phyloP scores from a whole-genome alignment of 352 stramenopile species.

The Globisporangium paroecandrum region DNA sequence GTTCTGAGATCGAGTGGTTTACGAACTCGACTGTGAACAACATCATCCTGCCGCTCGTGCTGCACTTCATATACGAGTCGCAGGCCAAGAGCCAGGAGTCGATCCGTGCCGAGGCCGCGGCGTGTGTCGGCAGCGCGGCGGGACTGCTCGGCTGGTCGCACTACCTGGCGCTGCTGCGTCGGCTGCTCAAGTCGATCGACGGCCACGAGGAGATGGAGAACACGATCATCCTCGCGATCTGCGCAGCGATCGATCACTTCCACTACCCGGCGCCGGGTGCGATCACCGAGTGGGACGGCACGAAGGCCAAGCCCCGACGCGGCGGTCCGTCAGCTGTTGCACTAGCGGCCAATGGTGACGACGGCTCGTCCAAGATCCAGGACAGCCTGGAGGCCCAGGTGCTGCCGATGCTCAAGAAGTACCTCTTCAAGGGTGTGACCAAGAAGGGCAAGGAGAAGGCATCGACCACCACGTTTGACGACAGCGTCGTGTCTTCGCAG shows the following conservation, averaged over 20 bases:
- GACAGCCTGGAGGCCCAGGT: slow-evolving; percentile 77
- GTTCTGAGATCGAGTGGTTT: slow-evolving; percentile 36
- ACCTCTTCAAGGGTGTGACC: slow-evolving; percentile 85
- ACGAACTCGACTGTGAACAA: slow-evolving; percentile 90
- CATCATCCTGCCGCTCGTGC: slow-evolving; percentile 92
- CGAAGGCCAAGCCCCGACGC: slow-evolving; percentile 10
- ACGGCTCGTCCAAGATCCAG: slow-evolving; percentile 60
- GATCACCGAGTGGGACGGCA: slow-evolving; percentile 31
- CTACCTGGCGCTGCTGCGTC: slow-evolving; percentile 92
- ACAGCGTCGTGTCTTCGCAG: slow-evolving; percentile 46
- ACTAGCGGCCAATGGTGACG: slow-evolving; percentile 8
- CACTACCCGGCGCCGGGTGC: slow-evolving; percentile 86
- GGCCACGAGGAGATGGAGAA: slow-evolving; percentile 92
- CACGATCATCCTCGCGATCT: slow-evolving; percentile 89
- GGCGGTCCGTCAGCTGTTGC: slow-evolving; percentile 4
- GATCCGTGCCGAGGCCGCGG: slow-evolving; percentile 92
- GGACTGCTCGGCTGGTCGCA: slow-evolving; percentile 95
- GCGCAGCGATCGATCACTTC: slow-evolving; percentile 94
- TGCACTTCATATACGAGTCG: slow-evolving; percentile 96
- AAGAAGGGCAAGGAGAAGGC: slow-evolving; percentile 25
- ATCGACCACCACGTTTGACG: slow-evolving; percentile 37
- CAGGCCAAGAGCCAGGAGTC: slow-evolving; percentile 92
- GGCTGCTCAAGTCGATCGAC: slow-evolving; percentile 90
- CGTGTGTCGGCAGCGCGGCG: slow-evolving; percentile 88
- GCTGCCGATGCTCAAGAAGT: slow-evolving; percentile 82